A percentile compares a stretch with the other conserved stretches of the same genome.
Evolutionary conservation across 257 asterid genomes (phyloP).

Genomic region (Primulina eburnea): DNA sequence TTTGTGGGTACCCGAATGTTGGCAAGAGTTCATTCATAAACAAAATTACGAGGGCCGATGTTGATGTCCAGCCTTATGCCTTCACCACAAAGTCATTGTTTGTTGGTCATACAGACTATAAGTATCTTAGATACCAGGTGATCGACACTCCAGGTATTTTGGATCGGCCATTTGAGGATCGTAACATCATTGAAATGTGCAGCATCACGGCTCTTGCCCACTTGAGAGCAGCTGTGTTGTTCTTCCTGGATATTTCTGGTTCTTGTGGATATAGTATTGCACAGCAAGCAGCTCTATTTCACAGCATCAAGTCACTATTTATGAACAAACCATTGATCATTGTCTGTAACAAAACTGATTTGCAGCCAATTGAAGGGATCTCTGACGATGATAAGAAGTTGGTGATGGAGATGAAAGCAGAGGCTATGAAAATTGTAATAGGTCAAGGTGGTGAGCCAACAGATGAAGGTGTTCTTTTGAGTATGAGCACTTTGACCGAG

Average conservation of each 20-base stretch:
- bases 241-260: conserved; percentile 91
- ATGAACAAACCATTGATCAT: conserved; percentile 85
- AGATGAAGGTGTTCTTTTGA: conserved; percentile 64
- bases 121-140: conserved; percentile 87
- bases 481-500: conserved; percentile 90
- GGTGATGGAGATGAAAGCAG: conserved; percentile 84
- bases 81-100: conserved; percentile 94
- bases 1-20: conserved; percentile 97
- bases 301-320: conserved; percentile 89
- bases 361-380: conserved; percentile 79
- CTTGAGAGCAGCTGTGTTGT: conserved; percentile 86
- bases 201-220: conserved; percentile 97
- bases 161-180: conserved; percentile 96
- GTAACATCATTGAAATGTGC: conserved; percentile 98
- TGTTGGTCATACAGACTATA: conserved; percentile 93
- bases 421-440: conserved; percentile 51
- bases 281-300: conserved; percentile 92
- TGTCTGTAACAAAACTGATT: conserved; percentile 91
- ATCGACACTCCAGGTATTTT: conserved; percentile 95
- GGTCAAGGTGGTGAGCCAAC: conserved; percentile 89
- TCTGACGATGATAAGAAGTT: conserved; percentile 78
- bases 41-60: conserved; percentile 93
- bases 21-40: conserved; percentile 97
- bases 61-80: conserved; percentile 94
- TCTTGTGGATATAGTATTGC: conserved; percentile 93